Conservation (phyloP, 345 rosid genomes). For the Turnera subulata region DNA sequence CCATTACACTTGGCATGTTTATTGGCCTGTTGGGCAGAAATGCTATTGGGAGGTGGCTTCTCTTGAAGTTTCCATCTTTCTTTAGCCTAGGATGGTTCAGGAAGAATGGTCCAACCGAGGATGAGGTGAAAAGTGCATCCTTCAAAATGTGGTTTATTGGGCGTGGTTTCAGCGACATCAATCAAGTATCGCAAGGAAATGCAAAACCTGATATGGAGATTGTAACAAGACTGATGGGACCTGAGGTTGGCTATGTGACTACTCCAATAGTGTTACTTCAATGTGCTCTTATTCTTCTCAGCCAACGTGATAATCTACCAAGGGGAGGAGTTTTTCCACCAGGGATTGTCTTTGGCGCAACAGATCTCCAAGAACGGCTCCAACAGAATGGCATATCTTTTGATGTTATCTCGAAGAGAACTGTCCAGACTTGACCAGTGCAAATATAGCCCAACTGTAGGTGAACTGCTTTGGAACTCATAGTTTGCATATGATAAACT, state of each 20-base stretch:
- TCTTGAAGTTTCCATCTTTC: slow-evolving; percentile 70
- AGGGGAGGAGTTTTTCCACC: slow-evolving; percentile 78
- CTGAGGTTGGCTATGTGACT: slow-evolving; percentile 80
- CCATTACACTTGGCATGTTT: slow-evolving; percentile 49
- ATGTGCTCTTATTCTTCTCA: slow-evolving; percentile 58
- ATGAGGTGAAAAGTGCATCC: slow-evolving; percentile 70
- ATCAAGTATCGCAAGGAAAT: slow-evolving; percentile 36
- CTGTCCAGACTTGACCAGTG: slow-evolving; percentile 13
- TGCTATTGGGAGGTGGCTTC: slow-evolving; percentile 74
- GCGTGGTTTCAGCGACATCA: slow-evolving; percentile 57
- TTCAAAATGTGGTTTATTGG: slow-evolving; percentile 92
- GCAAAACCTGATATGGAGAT: slow-evolving; percentile 59
- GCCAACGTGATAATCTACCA: slow-evolving; percentile 54
- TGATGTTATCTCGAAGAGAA: slow-evolving; percentile 55
- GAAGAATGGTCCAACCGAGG: slow-evolving; percentile 77
- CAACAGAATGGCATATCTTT: slow-evolving; percentile 75
- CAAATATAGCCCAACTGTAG: not conserved
- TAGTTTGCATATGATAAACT: too few relatives aligned
- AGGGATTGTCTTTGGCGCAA: slow-evolving; percentile 71
- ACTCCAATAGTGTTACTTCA: slow-evolving; percentile 66
- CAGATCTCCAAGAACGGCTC: slow-evolving; percentile 66
- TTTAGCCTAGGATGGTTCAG: slow-evolving; percentile 82
- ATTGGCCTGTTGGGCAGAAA: slow-evolving; percentile 49
- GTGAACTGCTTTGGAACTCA: too few relatives aligned
- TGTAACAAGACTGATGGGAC: slow-evolving; percentile 72